Conservation (phyloP, 768 basidiomycete species). For the Pleurotus citrinopileatus region DNA sequence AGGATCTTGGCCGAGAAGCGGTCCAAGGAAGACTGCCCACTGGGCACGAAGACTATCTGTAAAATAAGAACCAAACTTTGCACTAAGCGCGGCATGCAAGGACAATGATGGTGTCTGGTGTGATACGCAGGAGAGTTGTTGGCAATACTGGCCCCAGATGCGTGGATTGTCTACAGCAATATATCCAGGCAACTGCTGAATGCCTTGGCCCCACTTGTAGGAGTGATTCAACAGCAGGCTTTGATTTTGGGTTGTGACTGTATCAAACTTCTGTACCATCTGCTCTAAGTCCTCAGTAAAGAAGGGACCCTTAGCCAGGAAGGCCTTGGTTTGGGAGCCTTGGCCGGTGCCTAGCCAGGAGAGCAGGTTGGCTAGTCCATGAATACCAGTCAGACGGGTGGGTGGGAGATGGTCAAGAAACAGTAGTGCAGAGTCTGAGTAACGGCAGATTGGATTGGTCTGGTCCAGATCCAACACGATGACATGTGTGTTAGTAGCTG, state of each 20-base stretch:
- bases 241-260: neutral
- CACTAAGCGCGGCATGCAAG: neutral
- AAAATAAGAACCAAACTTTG: neutral
- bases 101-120: neutral
- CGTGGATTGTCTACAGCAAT: neutral
- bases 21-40: neutral
- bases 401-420: conserved; percentile 1
- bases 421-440: neutral
- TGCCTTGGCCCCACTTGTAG: neutral
- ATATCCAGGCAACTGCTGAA: neutral
- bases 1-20: neutral
- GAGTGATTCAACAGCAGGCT: neutral
- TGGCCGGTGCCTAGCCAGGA: conserved; percentile 1
- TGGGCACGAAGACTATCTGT: neutral
- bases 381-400: neutral
- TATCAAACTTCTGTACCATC: neutral
- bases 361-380: neutral
- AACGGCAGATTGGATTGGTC: neutral
- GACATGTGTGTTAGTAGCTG: neutral
- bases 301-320: neutral
- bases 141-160: neutral
- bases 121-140: neutral
- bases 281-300: neutral
- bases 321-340: neutral
- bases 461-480: neutral